Evolutionary conservation across 495 filamentous ascomycete species (phyloP).

Genomic region (Penicillium psychrofluorescens): DNA sequence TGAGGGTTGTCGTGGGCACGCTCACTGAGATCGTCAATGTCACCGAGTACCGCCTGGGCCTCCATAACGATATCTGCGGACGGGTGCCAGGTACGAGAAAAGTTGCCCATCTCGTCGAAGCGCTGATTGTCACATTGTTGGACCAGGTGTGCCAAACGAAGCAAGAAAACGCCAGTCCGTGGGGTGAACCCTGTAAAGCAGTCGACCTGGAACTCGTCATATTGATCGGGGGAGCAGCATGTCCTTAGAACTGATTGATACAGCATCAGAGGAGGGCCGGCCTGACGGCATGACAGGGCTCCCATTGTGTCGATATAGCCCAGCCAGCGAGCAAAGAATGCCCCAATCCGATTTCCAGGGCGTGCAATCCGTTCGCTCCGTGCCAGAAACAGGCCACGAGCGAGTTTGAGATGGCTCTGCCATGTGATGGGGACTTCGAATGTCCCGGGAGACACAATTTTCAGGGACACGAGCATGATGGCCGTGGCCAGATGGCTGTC

Average conservation of each 20-base stretch:
- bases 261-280: slow-evolving; percentile 44
- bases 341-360: slow-evolving; percentile 58
- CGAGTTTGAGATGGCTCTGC: slow-evolving; percentile 71
- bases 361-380: slow-evolving; percentile 48
- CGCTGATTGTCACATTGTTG: slow-evolving; percentile 62
- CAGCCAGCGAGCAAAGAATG: slow-evolving; percentile 81
- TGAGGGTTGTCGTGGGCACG: slow-evolving; percentile 21
- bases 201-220: slow-evolving; percentile 61
- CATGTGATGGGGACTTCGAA: slow-evolving; percentile 69
- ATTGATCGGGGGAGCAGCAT: slow-evolving; percentile 22
- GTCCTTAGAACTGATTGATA: slow-evolving; percentile 51
- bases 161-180: slow-evolving; percentile 62
- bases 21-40: slow-evolving; percentile 34
- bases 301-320: slow-evolving; percentile 81
- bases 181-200: slow-evolving; percentile 76
- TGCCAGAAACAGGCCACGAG: slow-evolving; percentile 66
- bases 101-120: slow-evolving; percentile 49
- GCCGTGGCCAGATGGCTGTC: slow-evolving; percentile 74
- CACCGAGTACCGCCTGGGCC: slow-evolving; percentile 48
- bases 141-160: slow-evolving; percentile 66
- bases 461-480: slow-evolving; percentile 78
- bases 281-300: slow-evolving; percentile 62
- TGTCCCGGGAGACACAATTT: slow-evolving; percentile 78
- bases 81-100: slow-evolving; percentile 52
- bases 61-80: slow-evolving; percentile 41